These are phyloP conservation scores for Tillandsia leiboldiana DNA, from an alignment of 176 grass and related monocot species.

Conservation along the genomic window DNA sequence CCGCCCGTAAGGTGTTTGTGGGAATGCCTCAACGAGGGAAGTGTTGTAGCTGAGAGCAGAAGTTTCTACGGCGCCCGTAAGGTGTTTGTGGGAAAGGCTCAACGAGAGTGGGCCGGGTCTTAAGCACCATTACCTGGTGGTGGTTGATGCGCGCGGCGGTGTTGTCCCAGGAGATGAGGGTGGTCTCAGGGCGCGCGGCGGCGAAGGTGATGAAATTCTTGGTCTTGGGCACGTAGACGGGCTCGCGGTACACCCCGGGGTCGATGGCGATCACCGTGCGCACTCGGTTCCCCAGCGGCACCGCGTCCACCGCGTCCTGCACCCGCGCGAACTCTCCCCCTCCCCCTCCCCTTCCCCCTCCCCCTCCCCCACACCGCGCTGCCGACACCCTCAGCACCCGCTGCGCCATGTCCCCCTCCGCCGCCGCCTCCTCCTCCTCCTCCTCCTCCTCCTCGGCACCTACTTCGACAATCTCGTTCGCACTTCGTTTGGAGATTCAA, in stretches of 20 bases:
- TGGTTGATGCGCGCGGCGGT: conserved; percentile 72
- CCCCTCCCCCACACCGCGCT: conserved; percentile 21
- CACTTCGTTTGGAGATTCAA: too few species aligned
- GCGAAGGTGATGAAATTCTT: conserved; percentile 83
- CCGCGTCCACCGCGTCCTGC: conserved; percentile 79
- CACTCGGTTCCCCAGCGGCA: conserved; percentile 66
- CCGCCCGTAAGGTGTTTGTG: too few species aligned
- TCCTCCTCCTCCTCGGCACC: background rate
- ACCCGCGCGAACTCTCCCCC: conserved; percentile 39
- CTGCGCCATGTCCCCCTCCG: conserved; percentile 11
- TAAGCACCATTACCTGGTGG: conserved; percentile 38
- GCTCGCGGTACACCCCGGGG: conserved; percentile 61
- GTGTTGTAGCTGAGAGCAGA: too few species aligned
- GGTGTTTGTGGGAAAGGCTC: background rate
- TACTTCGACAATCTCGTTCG: too few species aligned
- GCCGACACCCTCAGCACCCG: conserved; percentile 51
- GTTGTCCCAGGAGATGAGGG: conserved; percentile 89
- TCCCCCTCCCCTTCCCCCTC: conserved; percentile 3
- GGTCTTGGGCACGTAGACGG: conserved; percentile 85
- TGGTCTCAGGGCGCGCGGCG: conserved; percentile 47
- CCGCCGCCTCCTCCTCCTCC: background rate
- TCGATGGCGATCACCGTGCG: conserved; percentile 66
- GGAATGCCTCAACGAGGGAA: too few species aligned
- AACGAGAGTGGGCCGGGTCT: background rate
- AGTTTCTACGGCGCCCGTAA: too few species aligned